These are phyloP conservation scores for Cyphellophora europaea DNA, from an alignment of 2,329 filamentous ascomycete genomes.

Conservation along the genomic window DNA sequence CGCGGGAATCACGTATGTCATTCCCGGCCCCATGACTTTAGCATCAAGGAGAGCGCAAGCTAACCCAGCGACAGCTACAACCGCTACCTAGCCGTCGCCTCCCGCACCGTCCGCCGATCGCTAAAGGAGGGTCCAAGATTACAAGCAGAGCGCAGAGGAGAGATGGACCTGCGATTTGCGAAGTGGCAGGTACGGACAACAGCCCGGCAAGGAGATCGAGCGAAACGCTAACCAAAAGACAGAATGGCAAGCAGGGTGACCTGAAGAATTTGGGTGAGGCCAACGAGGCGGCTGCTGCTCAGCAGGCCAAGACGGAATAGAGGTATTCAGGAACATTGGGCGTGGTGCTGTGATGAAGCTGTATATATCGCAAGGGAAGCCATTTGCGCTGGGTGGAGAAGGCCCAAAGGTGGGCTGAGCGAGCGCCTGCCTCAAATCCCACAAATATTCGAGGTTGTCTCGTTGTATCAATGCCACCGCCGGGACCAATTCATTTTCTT, in stretches of 20 bases:
- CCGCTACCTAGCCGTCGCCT: constrained; percentile 93
- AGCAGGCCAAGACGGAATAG: constrained; percentile 35
- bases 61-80: constrained; percentile 99
- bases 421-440: too few relatives aligned
- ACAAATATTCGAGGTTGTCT: too few relatives aligned
- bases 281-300: constrained; percentile 40
- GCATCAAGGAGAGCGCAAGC: too few relatives aligned
- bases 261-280: constrained; percentile 57
- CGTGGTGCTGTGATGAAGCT: too few relatives aligned
- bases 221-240: constrained; percentile 10
- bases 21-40: constrained; percentile 22
- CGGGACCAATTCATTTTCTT: too few relatives aligned
- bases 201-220: not conserved
- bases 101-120: constrained; percentile 89
- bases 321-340: too few relatives aligned
- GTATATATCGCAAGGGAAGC: too few relatives aligned
- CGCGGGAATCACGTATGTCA: constrained; percentile 81
- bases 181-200: constrained; percentile 77
- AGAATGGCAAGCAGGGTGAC: constrained; percentile 97
- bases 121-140: constrained; percentile 93
- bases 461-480: too few relatives aligned
- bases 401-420: too few relatives aligned
- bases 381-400: too few relatives aligned
- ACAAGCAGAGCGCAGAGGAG: constrained; percentile 76
- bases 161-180: constrained; percentile 79